Evolutionary conservation across 2,329 filamentous ascomycete species (phyloP), one percentile per base, ranked within the genome.

Genomic region (Monosporascus sp.): DNA sequence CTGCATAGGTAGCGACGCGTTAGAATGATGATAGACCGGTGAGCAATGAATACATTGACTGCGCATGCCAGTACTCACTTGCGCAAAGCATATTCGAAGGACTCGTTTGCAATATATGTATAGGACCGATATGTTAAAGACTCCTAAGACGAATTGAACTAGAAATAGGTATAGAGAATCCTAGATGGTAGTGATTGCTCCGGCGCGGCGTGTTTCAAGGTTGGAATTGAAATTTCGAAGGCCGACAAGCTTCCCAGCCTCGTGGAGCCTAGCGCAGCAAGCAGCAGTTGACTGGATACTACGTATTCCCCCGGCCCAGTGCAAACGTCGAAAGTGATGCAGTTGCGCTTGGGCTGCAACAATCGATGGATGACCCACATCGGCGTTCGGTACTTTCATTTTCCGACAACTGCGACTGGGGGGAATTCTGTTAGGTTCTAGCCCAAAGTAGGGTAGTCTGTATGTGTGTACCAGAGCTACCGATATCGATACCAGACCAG

Each of bases 81-180:
- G 79, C 75, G 70, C 76, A 79, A 66, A 79, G 70, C 76, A 79
- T 79, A 56, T 62, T 62, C 59, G 56, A 52, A 43, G 54, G 31
- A 44, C 4, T 44, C 20, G 1, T 31, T 34, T 34, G 31, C 11
- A 34, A 34, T 34, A 14, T 14, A 9, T 14, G 31, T 14, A 34
- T 31, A 31, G 14, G 31, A 5, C 6, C 31, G 31, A 34, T 14
- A 14, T 34, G 11, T 34, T 34, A 34, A 11, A 14, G 11, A 34
- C 4, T 34, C 31, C 31, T 5, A 34, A 24, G 8, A 43, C 40
- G 7, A 20, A 24, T 20, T 20, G 3, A 43, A 24, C 5, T 19
- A 24, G n/a, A 20, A 24, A 20, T 5, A 20, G 11, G 6, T 14
- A 5, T 14, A 14, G 40, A 52, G 14, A 45, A 52, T 49, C 24